These are phyloP conservation scores for Leccinum disarticulatum DNA, from an alignment of 768 basidiomycete genomes.

Conservation along the genomic window DNA sequence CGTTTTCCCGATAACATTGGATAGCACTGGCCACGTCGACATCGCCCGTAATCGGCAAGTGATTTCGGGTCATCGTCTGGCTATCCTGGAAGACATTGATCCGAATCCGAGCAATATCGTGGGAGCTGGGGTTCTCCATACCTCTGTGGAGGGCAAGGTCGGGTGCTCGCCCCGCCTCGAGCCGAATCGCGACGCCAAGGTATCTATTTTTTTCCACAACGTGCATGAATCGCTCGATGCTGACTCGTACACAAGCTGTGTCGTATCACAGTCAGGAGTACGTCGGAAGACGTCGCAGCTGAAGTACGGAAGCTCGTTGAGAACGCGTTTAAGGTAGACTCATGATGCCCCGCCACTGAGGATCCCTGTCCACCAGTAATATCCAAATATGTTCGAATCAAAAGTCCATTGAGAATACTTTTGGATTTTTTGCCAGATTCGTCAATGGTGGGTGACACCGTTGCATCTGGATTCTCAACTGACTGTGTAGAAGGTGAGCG, in stretches of 20 bases:
- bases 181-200: constrained; percentile 95
- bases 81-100: constrained; percentile 81
- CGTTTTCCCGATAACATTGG: constrained; percentile 79
- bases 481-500: constrained; percentile 9
- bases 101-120: constrained; percentile 94
- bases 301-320: constrained; percentile 61
- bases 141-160: constrained; percentile 88
- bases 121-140: constrained; percentile 94
- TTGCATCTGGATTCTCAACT: constrained; percentile 4
- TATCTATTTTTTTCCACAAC: constrained; percentile 32
- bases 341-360: not conserved
- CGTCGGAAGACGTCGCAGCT: constrained; percentile 83
- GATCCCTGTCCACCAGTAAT: constrained; percentile 11
- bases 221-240: not conserved
- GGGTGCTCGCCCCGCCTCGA: constrained; percentile 92
- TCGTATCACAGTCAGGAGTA: constrained; percentile 90
- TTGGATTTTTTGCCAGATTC: constrained; percentile 35
- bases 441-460: constrained; percentile 8
- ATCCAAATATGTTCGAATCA: constrained; percentile 29
- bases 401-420: constrained; percentile 43
- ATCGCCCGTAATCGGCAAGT: constrained; percentile 69
- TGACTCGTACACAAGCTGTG: constrained; percentile 58
- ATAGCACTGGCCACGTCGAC: constrained; percentile 70
- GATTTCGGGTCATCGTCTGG: constrained; percentile 74
- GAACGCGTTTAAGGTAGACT: constrained; percentile 35